Conservation (phyloP, 305 asterid species). For the Fraxinus sp. region DNA sequence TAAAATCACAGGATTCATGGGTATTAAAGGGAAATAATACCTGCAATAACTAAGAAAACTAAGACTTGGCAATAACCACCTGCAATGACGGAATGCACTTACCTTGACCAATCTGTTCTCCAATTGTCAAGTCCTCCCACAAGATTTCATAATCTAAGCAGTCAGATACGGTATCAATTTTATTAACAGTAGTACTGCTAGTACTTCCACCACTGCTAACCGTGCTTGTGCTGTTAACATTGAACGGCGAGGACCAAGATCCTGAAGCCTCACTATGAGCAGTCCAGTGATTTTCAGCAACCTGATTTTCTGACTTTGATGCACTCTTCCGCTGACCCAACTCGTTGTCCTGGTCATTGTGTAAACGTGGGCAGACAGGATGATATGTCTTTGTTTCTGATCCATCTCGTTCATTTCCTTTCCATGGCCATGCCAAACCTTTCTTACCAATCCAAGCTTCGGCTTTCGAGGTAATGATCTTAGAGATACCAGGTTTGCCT, state of each 20-base stretch:
- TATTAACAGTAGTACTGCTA: conserved; percentile 66
- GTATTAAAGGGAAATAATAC: neutral
- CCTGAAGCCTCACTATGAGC: conserved; percentile 64
- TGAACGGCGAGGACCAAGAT: conserved; percentile 73
- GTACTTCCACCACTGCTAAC: conserved; percentile 86
- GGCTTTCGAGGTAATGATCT: conserved; percentile 63
- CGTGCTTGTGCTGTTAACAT: conserved; percentile 82
- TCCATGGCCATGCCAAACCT: conserved; percentile 85
- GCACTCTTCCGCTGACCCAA: conserved; percentile 43
- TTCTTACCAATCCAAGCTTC: conserved; percentile 83
- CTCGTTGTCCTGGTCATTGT: conserved; percentile 60
- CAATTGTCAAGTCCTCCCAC: conserved; percentile 95
- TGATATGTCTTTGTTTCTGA: conserved; percentile 57
- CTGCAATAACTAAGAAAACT: neutral
- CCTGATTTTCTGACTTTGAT: conserved; percentile 50
- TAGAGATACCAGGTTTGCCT: conserved; percentile 50
- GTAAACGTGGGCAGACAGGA: conserved; percentile 70
- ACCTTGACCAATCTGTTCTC: conserved; percentile 97
- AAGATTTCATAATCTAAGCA: conserved; percentile 79
- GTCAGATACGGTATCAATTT: conserved; percentile 64
- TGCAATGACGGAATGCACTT: conserved; percentile 21
- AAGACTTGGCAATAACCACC: neutral
- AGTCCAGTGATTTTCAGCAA: conserved; percentile 40
- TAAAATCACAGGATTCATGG: neutral
- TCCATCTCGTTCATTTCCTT: conserved; percentile 66